Percentiles rank a stretch among this genome's conserved stretches.
Conservation (phyloP, 2,329 filamentous ascomycete genomes). For the Thielaviopsis punctulata region DNA sequence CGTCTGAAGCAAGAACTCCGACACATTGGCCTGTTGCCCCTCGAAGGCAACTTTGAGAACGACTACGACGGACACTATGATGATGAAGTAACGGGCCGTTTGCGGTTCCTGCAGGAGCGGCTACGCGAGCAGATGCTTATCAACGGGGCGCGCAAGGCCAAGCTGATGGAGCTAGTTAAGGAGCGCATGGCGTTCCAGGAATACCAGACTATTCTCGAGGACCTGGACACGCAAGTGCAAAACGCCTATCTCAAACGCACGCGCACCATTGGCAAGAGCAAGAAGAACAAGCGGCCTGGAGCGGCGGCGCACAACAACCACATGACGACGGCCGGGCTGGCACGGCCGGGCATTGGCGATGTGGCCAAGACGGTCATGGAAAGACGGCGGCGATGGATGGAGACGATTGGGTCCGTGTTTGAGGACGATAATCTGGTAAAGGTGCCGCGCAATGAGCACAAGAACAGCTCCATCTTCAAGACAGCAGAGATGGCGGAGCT, state of each 20-base stretch:
- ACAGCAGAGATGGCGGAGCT: conserved; percentile 53
- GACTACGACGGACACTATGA: conserved; percentile 85
- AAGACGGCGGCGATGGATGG: conserved; percentile 72
- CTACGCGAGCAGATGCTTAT: conserved; percentile 68
- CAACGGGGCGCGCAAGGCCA: conserved; percentile 80
- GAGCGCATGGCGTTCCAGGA: conserved; percentile 94
- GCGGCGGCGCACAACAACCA: conserved; percentile 58
- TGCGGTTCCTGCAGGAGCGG: conserved; percentile 69
- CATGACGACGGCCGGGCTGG: conserved; percentile 43
- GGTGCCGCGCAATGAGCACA: conserved; percentile 51
- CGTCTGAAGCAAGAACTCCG: conserved; percentile 80
- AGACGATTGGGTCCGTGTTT: conserved; percentile 80
- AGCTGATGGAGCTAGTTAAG: conserved; percentile 71
- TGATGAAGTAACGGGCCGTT: conserved; percentile 79
- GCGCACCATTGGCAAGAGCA: conserved; percentile 81
- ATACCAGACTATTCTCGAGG: conserved; percentile 90
- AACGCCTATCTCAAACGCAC: conserved; percentile 92
- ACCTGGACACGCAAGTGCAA: conserved; percentile 88
- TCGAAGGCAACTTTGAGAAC: conserved; percentile 38
- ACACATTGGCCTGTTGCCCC: conserved; percentile 72
- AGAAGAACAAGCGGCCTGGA: conserved; percentile 69
- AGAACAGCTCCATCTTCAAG: conserved; percentile 55
- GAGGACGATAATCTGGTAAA: conserved; percentile 59
- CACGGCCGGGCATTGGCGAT: conserved; percentile 73
- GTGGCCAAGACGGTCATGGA: conserved; percentile 87